Base-by-base conservation (phyloP, 139 green algal genomes). In the Chlorella sp. region DNA sequence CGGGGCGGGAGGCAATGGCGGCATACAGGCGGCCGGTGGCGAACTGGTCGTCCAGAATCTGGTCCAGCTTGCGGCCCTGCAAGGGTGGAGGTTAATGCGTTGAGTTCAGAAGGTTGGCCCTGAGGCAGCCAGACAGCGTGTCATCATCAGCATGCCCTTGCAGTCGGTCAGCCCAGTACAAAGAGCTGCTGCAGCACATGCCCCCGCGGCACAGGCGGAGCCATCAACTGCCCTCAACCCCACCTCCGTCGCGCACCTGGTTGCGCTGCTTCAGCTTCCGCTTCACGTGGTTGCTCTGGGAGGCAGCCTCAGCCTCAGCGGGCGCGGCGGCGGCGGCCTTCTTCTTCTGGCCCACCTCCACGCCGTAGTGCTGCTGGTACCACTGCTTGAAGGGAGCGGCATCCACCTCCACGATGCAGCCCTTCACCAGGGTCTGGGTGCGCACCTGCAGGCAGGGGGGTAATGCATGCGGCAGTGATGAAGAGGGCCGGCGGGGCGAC, bases 381-480 rank as follows among this genome's bases (percentile, higher is more conserved):
- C 93, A 98, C 86, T 95, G 90, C 92, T 95, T 97, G 95, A 99
- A 99, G 65, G 97, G 97, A 28, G 96, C 91, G 63, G 97, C 96
- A 84, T 99, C 97, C 51, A 99, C 86, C 79, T 94, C 85, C 1
- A 99, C 76, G 80, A 99, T 98, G 83, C 94, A 94, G 86, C 96
- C 97, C 95, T 99, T 99, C 86, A 99, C 97, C 82, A 99, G 91
- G 30, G 97, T 99, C 93, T 99, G 94, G 47, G 97, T 99, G 86
- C 97, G 95, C 62, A 97, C 75, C 75, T 81, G 55, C 34, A 47
- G 51, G 51, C 51, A 21, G 51, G 2, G 51, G 51, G 51, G 51
- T 21, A 16, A 36, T 11, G 36, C 20, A 39, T 18, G 25, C 92
- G 34, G n/a, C 65, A 44, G 64, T 13, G 9, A 44, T 15, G 2